Evolutionary conservation across 2,329 filamentous ascomycete species (phyloP).

Genomic region (Aureobasidium lini): DNA sequence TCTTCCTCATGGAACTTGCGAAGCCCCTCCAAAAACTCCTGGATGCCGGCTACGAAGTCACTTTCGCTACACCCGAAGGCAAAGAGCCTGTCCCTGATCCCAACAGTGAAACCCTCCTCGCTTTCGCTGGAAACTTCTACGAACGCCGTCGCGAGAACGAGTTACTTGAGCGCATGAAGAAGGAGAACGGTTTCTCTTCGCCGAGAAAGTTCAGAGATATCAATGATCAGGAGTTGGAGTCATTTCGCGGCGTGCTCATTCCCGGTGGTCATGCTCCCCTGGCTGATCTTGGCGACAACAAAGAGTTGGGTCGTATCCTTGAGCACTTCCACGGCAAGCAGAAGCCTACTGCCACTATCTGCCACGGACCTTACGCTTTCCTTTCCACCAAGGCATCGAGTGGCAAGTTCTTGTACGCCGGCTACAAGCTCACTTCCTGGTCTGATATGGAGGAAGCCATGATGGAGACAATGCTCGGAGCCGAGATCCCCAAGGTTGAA

Average conservation of each 20-base stretch:
- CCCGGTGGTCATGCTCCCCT: slow-evolving; percentile 41
- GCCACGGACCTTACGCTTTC: slow-evolving; percentile 41
- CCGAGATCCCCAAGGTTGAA: slow-evolving; percentile 39
- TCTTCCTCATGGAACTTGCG: slow-evolving; percentile 35
- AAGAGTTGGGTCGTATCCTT: slow-evolving; percentile 37
- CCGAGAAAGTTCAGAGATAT: slow-evolving; percentile 35
- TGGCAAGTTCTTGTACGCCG: slow-evolving; percentile 37
- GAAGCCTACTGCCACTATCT: slow-evolving; percentile 41
- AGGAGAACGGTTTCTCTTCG: slow-evolving; percentile 35
- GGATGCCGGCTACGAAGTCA: slow-evolving; percentile 34
- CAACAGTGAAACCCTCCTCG: slow-evolving; percentile 33
- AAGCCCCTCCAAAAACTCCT: slow-evolving; percentile 32
- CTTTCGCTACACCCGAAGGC: slow-evolving; percentile 39
- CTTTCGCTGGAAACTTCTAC: slow-evolving; percentile 41
- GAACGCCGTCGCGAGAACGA: slow-evolving; percentile 35
- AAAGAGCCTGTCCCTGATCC: slow-evolving; percentile 36
- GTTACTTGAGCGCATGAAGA: slow-evolving; percentile 38
- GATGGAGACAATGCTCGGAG: slow-evolving; percentile 39
- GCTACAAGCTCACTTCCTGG: slow-evolving; percentile 40
- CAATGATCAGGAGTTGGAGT: slow-evolving; percentile 32
- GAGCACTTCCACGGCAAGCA: slow-evolving; percentile 32
- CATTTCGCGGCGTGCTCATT: slow-evolving; percentile 37
- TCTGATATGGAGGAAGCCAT: slow-evolving; percentile 39
- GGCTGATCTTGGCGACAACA: slow-evolving; percentile 34
- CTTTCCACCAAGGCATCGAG: slow-evolving; percentile 33